A percentile compares a stretch with the other conserved stretches of the same genome.
These are phyloP conservation scores for Linanthus parryae DNA, from an alignment of 148 eudicot species.

Conservation along the genomic window DNA sequence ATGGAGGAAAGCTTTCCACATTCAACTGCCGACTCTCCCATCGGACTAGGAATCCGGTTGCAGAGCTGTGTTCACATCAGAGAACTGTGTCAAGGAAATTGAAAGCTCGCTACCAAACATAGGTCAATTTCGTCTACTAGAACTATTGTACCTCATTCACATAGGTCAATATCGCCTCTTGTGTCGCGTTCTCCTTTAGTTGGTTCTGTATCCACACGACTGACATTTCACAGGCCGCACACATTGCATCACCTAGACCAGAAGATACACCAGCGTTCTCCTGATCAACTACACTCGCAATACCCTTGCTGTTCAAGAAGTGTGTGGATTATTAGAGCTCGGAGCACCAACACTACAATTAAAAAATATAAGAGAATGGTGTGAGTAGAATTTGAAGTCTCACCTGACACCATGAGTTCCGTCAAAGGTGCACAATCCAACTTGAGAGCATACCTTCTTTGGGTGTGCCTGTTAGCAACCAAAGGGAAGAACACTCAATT, in stretches of 20 bases:
- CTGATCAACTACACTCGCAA: conserved; percentile 63
- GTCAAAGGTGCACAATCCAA: conserved; percentile 80
- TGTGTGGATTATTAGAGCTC: conserved; percentile 1
- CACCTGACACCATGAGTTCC: conserved; percentile 81
- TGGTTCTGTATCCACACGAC: conserved; percentile 90
- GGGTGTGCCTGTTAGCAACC: conserved; percentile 60
- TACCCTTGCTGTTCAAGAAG: conserved; percentile 48
- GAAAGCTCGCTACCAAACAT: no score
- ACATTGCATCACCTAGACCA: conserved; percentile 44
- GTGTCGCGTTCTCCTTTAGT: conserved; percentile 61
- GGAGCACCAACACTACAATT: neutral
- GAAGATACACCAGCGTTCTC: conserved; percentile 31
- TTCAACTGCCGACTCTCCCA: conserved; percentile 72
- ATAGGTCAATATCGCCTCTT: conserved; percentile 59
- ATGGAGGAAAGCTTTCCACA: conserved; percentile 55
- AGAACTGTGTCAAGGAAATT: no score
- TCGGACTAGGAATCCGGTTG: conserved; percentile 63
- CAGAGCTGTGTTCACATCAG: no score
- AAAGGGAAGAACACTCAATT: conserved; percentile 3
- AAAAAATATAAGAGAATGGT: neutral
- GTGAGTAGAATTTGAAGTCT: conserved; percentile 3
- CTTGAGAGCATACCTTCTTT: conserved; percentile 76
- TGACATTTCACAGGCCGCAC: conserved; percentile 91
- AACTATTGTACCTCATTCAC: conserved; percentile 41
- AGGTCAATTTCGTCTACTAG: no score